phyloP scores from a whole-genome alignment of 139 green algal genomes.

The Chlorella sp. region DNA sequence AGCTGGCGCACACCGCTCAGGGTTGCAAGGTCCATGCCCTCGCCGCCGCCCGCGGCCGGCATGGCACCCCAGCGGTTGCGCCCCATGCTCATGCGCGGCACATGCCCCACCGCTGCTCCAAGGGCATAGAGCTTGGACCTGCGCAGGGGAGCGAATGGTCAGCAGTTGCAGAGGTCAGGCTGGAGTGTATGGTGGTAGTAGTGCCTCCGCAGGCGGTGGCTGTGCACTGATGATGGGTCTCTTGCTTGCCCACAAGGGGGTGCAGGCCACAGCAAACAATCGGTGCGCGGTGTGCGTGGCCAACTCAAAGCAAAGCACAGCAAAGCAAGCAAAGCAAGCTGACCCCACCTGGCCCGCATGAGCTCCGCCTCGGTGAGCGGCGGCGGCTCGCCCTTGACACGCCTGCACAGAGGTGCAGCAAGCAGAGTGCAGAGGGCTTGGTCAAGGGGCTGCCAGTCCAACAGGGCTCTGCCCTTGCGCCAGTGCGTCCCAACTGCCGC shows the following conservation, averaged over 20 bases:
- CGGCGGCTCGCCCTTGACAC: slow-evolving; percentile 43
- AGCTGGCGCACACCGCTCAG: slow-evolving; percentile 10
- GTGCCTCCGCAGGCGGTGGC: too few relatives aligned
- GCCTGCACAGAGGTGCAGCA: background rate
- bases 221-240: too few relatives aligned
- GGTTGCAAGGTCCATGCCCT: background rate
- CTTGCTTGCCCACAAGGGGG: too few relatives aligned
- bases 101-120: slow-evolving; percentile 48
- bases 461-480: too few relatives aligned
- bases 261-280: too few relatives aligned
- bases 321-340: background rate
- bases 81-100: slow-evolving; percentile 46
- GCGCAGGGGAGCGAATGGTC: too few relatives aligned
- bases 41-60: background rate
- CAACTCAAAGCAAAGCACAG: too few relatives aligned
- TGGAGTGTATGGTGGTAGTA: background rate
- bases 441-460: too few relatives aligned
- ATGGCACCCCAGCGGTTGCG: slow-evolving; percentile 20
- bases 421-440: too few relatives aligned
- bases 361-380: slow-evolving; percentile 48
- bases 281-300: too few relatives aligned
- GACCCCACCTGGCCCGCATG: background rate
- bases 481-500: too few relatives aligned
- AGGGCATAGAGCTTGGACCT: slow-evolving; percentile 18
- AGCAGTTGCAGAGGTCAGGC: too few relatives aligned